Evolutionary conservation across 2,329 filamentous ascomycete species (phyloP).

Genomic region (Apiospora pterosperma): DNA sequence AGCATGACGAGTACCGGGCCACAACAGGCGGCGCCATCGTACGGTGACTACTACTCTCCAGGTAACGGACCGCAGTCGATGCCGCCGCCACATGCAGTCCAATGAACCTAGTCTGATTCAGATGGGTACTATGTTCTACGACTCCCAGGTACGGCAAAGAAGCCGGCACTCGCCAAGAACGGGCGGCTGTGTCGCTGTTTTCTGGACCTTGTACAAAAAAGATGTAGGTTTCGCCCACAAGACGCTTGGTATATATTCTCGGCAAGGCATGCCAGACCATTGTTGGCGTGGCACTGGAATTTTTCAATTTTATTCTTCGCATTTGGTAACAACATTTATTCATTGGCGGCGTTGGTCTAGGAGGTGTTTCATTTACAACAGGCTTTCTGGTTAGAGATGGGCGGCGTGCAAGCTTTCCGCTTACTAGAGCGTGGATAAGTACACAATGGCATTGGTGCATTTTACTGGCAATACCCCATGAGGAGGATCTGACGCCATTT

Average conservation of each 20-base stretch:
- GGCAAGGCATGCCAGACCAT: neutral
- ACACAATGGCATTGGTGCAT: constrained; percentile 1
- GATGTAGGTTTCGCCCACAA: neutral
- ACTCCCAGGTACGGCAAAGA: neutral
- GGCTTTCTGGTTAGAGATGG: neutral
- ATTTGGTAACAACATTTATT: neutral
- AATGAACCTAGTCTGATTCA: neutral
- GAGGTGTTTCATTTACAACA: neutral
- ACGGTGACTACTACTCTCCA: neutral
- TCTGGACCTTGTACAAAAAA: neutral
- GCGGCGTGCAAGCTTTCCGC: neutral
- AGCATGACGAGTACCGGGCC: constrained; percentile 18
- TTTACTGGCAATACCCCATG: constrained; percentile 2
- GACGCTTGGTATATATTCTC: constrained; percentile 1
- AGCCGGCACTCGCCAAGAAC: neutral
- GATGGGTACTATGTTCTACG: neutral
- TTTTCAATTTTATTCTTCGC: neutral
- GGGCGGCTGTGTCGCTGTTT: neutral
- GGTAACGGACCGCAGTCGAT: constrained; percentile 1
- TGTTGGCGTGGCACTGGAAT: neutral
- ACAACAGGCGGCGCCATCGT: neutral
- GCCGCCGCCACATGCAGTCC: neutral
- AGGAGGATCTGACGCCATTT: neutral
- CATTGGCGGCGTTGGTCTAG: neutral
- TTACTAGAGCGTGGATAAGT: neutral